Conservation (phyloP, 306 rosid species). For the Herpetospermum pedunculosum region DNA sequence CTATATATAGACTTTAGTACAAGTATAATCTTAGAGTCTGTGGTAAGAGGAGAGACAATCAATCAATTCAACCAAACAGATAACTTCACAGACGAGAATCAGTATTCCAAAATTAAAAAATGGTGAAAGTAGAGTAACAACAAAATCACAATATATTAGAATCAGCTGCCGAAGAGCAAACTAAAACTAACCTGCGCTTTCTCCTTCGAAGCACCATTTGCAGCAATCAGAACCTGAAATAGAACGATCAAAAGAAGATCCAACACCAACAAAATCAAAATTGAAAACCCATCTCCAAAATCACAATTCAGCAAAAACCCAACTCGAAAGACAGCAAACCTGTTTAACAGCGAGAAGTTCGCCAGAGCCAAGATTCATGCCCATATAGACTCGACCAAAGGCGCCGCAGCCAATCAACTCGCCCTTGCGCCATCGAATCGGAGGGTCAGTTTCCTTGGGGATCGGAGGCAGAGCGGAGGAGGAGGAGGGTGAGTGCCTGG, state of each 20-base stretch:
- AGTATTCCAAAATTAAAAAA: background rate
- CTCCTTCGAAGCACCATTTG: constrained; percentile 76
- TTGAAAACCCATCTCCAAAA: background rate
- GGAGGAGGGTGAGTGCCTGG: constrained; percentile 27
- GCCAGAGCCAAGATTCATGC: constrained; percentile 98
- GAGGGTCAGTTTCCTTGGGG: constrained; percentile 29
- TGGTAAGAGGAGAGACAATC: background rate
- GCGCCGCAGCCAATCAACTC: constrained; percentile 99
- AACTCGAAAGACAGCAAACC: constrained; percentile 13
- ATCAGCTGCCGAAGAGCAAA: background rate
- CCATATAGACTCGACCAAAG: constrained; percentile 97
- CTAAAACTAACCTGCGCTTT: constrained; percentile 64
- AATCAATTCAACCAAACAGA: background rate
- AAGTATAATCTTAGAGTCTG: background rate
- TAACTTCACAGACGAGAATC: background rate
- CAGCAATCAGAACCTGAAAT: constrained; percentile 75
- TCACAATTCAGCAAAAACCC: background rate
- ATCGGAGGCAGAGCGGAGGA: constrained; percentile 14
- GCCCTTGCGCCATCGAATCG: constrained; percentile 99
- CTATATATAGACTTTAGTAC: background rate
- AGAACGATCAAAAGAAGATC: constrained; percentile 14
- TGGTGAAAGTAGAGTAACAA: background rate
- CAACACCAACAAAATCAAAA: background rate
- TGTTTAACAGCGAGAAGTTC: constrained; percentile 98
- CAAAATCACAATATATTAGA: background rate